Evolutionary conservation across 768 basidiomycete genomes (phyloP).

Genomic region (Hygrocybe coccinea): DNA sequence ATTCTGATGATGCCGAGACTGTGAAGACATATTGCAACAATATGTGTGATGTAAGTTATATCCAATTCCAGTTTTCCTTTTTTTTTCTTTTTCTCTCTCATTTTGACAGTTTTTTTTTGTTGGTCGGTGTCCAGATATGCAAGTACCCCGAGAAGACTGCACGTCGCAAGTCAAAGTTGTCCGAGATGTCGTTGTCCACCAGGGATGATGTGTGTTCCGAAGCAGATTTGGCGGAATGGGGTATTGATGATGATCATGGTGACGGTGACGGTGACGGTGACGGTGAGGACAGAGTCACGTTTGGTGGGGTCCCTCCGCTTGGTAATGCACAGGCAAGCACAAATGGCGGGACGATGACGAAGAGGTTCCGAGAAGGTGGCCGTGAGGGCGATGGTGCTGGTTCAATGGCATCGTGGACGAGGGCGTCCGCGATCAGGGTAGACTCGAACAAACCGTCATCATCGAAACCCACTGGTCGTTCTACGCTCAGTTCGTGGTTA

Average conservation of each 20-base stretch:
- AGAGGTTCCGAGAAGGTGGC: too few relatives aligned
- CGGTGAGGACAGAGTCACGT: too few relatives aligned
- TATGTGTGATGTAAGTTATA: slow-evolving; percentile 72
- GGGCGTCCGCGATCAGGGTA: too few relatives aligned
- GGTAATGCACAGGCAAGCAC: too few relatives aligned
- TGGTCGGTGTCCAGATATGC: slow-evolving; percentile 54
- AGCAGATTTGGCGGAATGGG: slow-evolving; percentile 1
- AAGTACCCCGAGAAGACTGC: slow-evolving; percentile 68
- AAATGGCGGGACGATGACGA: too few relatives aligned
- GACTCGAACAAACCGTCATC: too few relatives aligned
- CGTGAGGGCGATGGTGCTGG: too few relatives aligned
- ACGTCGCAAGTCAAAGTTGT: slow-evolving; percentile 46
- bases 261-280: neutral
- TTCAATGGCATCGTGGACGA: too few relatives aligned
- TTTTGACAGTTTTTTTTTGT: neutral
- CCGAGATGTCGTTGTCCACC: slow-evolving; percentile 27
- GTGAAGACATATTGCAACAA: slow-evolving; percentile 55
- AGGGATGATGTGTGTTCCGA: slow-evolving; percentile 27
- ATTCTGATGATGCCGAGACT: slow-evolving; percentile 40
- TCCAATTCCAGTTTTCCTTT: neutral
- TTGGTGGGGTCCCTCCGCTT: too few relatives aligned
- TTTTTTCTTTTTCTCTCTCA: neutral
- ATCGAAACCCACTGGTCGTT: too few relatives aligned
- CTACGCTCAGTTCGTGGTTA: too few relatives aligned
- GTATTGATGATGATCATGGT: neutral